These are phyloP conservation scores for Phtheirospermum japonicum DNA, from an alignment of 257 asterid species.

Conservation along the genomic window DNA sequence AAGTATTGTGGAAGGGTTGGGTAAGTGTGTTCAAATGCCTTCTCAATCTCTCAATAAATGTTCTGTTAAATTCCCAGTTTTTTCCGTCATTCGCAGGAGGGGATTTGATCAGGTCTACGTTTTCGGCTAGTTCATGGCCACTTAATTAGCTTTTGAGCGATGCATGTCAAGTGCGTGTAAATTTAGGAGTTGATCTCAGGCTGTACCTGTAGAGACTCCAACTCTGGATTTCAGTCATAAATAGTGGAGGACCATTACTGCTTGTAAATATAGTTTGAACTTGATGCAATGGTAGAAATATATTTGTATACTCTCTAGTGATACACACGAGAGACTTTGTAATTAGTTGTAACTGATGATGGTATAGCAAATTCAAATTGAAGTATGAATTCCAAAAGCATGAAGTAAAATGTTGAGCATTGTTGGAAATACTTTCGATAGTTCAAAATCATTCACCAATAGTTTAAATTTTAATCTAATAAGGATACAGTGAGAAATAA, in stretches of 20 bases:
- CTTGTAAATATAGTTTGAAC: neutral
- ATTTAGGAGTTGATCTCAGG: neutral
- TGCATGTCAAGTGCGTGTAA: no score
- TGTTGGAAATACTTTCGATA: neutral
- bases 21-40: constrained; percentile 32
- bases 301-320: neutral
- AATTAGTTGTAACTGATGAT: neutral
- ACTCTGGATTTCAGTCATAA: no score
- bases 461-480: no score
- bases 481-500: no score
- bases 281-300: neutral
- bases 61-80: constrained; percentile 5
- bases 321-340: no score
- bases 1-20: constrained; percentile 65
- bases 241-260: no score
- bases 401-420: neutral
- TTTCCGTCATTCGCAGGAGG: constrained; percentile 39
- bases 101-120: constrained; percentile 75
- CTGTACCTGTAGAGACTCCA: neutral
- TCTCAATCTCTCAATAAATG: neutral
- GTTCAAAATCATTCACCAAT: neutral
- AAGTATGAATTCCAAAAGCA: no score
- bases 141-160: no score
- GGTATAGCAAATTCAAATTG: neutral
- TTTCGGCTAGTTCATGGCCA: constrained; percentile 24